phyloP scores from a whole-genome alignment of 2,329 filamentous ascomycete species.

The Penicillium sp. region DNA sequence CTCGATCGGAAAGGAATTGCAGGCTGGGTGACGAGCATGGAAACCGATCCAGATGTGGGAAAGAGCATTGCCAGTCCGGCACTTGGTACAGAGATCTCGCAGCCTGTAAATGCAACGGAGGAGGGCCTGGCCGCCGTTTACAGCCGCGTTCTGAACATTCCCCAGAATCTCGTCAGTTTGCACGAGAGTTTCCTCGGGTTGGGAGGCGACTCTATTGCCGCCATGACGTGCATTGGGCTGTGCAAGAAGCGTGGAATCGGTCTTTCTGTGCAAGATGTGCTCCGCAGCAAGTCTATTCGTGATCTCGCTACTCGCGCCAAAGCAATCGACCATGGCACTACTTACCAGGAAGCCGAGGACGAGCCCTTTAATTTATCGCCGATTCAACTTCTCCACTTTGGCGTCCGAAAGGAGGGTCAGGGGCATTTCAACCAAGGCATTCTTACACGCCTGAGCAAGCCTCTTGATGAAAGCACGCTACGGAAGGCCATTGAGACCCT shows the following conservation, averaged over 20 bases:
- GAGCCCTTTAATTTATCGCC: conserved; percentile 37
- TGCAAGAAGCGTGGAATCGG: conserved; percentile 48
- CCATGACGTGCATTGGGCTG: conserved; percentile 51
- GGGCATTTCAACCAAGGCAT: conserved; percentile 44
- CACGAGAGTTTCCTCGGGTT: conserved; percentile 45
- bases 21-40: conserved; percentile 34
- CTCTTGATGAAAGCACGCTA: conserved; percentile 25
- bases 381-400: conserved; percentile 41
- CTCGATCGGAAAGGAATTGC: conserved; percentile 43
- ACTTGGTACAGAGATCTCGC: neutral
- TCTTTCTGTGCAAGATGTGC: conserved; percentile 49
- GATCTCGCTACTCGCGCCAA: conserved; percentile 35
- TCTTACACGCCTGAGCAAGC: conserved; percentile 30
- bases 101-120: conserved; percentile 29
- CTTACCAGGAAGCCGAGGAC: conserved; percentile 36
- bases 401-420: conserved; percentile 32
- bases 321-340: conserved; percentile 29
- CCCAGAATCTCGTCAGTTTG: conserved; percentile 31
- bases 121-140: conserved; percentile 34
- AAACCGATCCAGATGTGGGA: conserved; percentile 27
- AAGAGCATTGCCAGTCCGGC: neutral
- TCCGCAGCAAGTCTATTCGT: conserved; percentile 49
- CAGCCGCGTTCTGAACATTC: conserved; percentile 42
- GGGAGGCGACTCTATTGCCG: conserved; percentile 52
- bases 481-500: conserved; percentile 31